Evolutionary conservation across 176 grass and related monocot genomes (phyloP), one percentile per base, ranked within the genome.

Genomic region (Rhynchospora pubera): DNA sequence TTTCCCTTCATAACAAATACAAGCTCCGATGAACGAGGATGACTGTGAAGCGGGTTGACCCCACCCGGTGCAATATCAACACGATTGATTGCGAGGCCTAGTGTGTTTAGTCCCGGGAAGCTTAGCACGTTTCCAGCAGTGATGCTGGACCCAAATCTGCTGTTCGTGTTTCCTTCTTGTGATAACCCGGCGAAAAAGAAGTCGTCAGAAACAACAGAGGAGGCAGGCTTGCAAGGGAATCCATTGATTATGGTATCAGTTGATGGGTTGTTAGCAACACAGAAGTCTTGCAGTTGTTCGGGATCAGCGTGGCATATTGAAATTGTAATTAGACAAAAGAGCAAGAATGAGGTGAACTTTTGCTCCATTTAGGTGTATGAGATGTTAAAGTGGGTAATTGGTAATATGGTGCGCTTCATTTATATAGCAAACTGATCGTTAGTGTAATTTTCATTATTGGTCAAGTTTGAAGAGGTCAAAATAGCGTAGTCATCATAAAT

Each of bases 21-120:
- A 7, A 97, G 90, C 90, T 97, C 90, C 12, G 90, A 62, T 53
- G 92, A 62, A 44, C 90, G 86, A 12, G 94, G 94, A 85, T 97
- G 94, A 42, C 45, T 88, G 87, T 97, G 94, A 24, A 90, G 90
- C 57, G 92, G 90, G 88, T 97, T 94, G 2, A 94, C 51, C 64
- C 94, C 94, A 80, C 90, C 90, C 0, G 94, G 91, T n/a, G 89
- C 94, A 6, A 91, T 47, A 62, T 97, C 94, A 1, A 92, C 90
- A 30, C 94, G 94, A 85, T 94, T 94, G 80, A 97, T 91, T 87
- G 94, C 88, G 9, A 97, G 14, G 70, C 94, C 91, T 0, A 94
- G 86, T 0, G 94, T 97, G 91, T 97, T 97, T 34, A 97, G 86
- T 9, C 86, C 94, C 34, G 94, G 91, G 90, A 97, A 94, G 59